Evolutionary conservation across 768 basidiomycete genomes (phyloP).

Genomic region (Tylopilus sp.): DNA sequence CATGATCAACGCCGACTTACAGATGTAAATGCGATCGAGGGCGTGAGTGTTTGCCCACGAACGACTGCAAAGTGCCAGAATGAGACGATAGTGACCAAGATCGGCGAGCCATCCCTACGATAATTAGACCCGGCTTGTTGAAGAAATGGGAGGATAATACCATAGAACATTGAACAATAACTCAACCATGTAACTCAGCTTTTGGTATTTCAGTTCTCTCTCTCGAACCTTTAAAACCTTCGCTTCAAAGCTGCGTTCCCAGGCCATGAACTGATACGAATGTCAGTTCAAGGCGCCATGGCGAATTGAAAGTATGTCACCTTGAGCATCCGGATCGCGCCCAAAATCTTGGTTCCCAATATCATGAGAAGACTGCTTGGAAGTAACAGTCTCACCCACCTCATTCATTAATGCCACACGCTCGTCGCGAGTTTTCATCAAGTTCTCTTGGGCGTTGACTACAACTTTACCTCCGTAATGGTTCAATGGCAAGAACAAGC

Average conservation of each 20-base stretch:
- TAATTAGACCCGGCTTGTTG: neutral
- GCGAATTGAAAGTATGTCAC: slow-evolving; percentile 16
- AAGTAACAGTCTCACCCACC: slow-evolving; percentile 24
- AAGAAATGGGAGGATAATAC: slow-evolving; percentile 26
- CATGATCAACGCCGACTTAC: slow-evolving; percentile 32
- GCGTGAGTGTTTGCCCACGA: slow-evolving; percentile 65
- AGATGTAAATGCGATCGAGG: slow-evolving; percentile 81
- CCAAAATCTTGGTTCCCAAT: slow-evolving; percentile 52
- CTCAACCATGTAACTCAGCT: slow-evolving; percentile 85
- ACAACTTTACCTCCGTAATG: slow-evolving; percentile 82
- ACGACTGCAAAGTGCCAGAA: slow-evolving; percentile 76
- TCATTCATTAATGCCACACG: slow-evolving; percentile 92
- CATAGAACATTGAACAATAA: slow-evolving; percentile 57
- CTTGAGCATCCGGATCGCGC: slow-evolving; percentile 90
- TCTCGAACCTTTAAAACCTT: slow-evolving; percentile 69
- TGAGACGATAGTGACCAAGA: slow-evolving; percentile 56
- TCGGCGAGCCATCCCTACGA: slow-evolving; percentile 45
- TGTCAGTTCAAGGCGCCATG: neutral
- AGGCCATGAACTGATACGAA: slow-evolving; percentile 76
- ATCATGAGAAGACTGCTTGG: neutral
- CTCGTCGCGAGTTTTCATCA: slow-evolving; percentile 92
- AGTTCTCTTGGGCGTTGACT: slow-evolving; percentile 71
- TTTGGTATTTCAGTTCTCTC: slow-evolving; percentile 81
- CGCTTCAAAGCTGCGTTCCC: slow-evolving; percentile 87
- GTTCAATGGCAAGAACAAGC: slow-evolving; percentile 72